These are phyloP conservation scores for Boechera stricta DNA, from an alignment of 345 rosid genomes.

Conservation along the genomic window DNA sequence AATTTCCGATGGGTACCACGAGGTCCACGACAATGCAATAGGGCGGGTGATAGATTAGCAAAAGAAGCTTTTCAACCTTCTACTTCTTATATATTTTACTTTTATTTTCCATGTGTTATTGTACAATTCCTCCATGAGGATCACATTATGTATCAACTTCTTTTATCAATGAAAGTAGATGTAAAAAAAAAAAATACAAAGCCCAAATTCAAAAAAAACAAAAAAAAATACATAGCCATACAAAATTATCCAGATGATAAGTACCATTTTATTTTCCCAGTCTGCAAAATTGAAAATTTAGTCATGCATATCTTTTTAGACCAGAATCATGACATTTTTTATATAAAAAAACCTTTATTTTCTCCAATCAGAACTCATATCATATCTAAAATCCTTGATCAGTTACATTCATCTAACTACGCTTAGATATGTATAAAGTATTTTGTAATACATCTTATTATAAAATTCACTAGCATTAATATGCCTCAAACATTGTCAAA, in stretches of 20 bases:
- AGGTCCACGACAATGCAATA: too few relatives aligned
- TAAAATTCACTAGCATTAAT: neutral
- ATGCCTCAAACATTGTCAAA: conserved; percentile 35
- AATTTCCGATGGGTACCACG: too few relatives aligned
- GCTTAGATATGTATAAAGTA: neutral
- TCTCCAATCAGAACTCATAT: neutral
- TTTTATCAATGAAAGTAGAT: too few relatives aligned
- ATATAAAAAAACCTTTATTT: neutral
- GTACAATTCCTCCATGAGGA: too few relatives aligned
- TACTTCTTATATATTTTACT: too few relatives aligned
- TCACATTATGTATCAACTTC: too few relatives aligned
- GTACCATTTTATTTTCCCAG: neutral
- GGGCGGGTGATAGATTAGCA: too few relatives aligned
- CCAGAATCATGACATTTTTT: neutral
- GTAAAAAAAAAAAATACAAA: neutral
- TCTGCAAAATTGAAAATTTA: neutral
- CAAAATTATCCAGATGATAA: neutral
- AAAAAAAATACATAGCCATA: neutral
- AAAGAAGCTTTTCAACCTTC: too few relatives aligned
- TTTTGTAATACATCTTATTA: neutral
- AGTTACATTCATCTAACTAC: neutral
- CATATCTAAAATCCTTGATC: neutral
- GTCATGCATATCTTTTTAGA: neutral
- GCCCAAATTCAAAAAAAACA: neutral
- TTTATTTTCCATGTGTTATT: too few relatives aligned